Conservation (phyloP, 257 asterid species). For the Capsicum chinense region DNA sequence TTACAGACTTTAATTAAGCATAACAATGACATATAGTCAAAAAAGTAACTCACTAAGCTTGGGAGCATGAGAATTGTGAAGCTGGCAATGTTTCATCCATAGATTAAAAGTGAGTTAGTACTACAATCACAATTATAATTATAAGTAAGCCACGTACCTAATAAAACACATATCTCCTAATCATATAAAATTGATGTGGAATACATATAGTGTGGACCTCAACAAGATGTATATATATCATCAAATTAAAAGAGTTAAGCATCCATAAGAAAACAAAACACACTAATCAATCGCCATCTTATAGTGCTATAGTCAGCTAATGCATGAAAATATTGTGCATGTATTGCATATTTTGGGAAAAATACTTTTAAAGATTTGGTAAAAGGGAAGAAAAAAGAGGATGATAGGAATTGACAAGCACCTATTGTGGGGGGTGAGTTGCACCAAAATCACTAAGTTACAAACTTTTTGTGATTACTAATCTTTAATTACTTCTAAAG, state of each 20-base stretch:
- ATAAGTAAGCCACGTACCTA: constrained; percentile 20
- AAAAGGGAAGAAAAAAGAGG: neutral
- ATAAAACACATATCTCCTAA: neutral
- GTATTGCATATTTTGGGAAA: neutral
- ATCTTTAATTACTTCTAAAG: too few species aligned
- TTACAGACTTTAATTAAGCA: neutral
- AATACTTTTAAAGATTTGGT: neutral
- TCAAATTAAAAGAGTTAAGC: neutral
- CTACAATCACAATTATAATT: neutral
- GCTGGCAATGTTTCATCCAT: neutral
- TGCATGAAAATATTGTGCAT: neutral
- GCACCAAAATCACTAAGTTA: too few species aligned
- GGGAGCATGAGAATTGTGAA: neutral
- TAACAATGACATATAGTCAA: neutral
- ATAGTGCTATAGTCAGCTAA: neutral
- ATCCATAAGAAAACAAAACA: neutral
- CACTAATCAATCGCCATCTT: constrained; percentile 10
- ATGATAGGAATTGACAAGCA: too few species aligned
- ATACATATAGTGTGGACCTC: neutral
- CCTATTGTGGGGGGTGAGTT: too few species aligned
- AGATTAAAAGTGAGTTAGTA: neutral
- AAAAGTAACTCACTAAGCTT: neutral
- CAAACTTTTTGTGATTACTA: too few species aligned
- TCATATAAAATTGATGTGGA: constrained; percentile 11
- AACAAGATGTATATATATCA: neutral